phyloP scores from a whole-genome alignment of 2,329 filamentous ascomycete species.

The Cytospora paraplurivora region DNA sequence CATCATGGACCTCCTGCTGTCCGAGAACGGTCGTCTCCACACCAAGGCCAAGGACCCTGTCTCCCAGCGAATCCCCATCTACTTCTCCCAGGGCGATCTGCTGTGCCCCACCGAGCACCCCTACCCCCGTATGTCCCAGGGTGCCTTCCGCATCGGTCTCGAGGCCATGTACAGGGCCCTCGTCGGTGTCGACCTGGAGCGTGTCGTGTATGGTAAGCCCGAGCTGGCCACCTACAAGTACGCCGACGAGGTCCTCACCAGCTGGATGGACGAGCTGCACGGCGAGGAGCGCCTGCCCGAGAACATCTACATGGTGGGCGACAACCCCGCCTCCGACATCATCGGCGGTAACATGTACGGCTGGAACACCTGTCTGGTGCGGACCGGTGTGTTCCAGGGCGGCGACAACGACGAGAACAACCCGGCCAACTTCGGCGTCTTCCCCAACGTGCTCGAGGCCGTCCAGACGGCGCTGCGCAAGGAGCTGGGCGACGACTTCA shows the following conservation, averaged over 20 bases:
- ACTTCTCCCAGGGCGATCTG: conserved; percentile 56
- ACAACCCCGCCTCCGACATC: conserved; percentile 75
- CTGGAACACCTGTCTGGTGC: conserved; percentile 79
- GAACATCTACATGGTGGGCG: conserved; percentile 77
- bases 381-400: conserved; percentile 78
- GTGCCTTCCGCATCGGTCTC: conserved; percentile 73
- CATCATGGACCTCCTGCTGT: conserved; percentile 71
- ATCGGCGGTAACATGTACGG: conserved; percentile 79
- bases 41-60: conserved; percentile 68
- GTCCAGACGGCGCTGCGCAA: conserved; percentile 68
- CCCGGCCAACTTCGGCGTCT: conserved; percentile 76
- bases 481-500: conserved; percentile 73
- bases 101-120: conserved; percentile 66
- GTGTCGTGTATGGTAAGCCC: conserved; percentile 76
- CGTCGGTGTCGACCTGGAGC: conserved; percentile 71
- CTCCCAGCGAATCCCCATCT: conserved; percentile 69
- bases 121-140: conserved; percentile 70
- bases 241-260: conserved; percentile 70
- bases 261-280: conserved; percentile 77
- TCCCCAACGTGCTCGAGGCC: conserved; percentile 71
- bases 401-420: conserved; percentile 76
- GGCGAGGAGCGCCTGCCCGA: conserved; percentile 68
- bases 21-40: conserved; percentile 66
- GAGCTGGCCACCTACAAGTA: conserved; percentile 78
- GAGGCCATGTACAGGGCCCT: conserved; percentile 74